Evolutionary conservation across 257 asterid genomes (phyloP), one percentile per base, ranked within the genome.

Genomic region (Solanum raphanifolium): DNA sequence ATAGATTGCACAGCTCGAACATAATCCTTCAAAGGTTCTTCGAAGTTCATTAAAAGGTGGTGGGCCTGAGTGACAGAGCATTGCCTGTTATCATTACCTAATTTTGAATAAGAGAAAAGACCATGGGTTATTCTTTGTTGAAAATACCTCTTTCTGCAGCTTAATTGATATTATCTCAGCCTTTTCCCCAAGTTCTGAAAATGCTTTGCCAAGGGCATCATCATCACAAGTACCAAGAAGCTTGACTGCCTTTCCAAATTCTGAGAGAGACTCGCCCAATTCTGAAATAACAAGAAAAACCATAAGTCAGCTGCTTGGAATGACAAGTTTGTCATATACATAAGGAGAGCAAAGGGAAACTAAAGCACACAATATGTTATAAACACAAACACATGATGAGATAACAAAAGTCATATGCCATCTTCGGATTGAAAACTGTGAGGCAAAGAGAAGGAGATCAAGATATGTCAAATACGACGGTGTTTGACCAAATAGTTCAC

Each of bases 1-100:
- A 97, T 94, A 88, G 99, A 97, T 89, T 97, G 99, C 90, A 97
- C 98, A 29, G 99, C 96, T 65, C 96, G 98, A 88, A 96, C 98
- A 92, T 96, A 97, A 90, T 96, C 99, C 90, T 96, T 96, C 89
- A 97, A 84, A 87, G 99, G 99, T 91, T 96, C 99, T 91, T 97
- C 99, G 87, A 97, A 97, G 86, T 92, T 94, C 99, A 97, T 97
- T 92, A 96, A 89, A 90, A 97, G 96, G 90, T 94, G 92, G 89
- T 97, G 98, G 89, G 99, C 99, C 99, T 97, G 92, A 88, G 88
- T 83, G 55, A 34, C 69, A 39, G 31, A 35, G 46, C 39, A 69
- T 3, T 2, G n/a, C 20, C 83, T 83, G 66, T 41, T 82, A 48
- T 29, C 36, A 82, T 82, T 48, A 82, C 69, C 69, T 18, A 48